Percentiles rank a stretch among this genome's conserved stretches.
phyloP scores from a whole-genome alignment of 2,329 filamentous ascomycete species.

The Apiospora sp. region DNA sequence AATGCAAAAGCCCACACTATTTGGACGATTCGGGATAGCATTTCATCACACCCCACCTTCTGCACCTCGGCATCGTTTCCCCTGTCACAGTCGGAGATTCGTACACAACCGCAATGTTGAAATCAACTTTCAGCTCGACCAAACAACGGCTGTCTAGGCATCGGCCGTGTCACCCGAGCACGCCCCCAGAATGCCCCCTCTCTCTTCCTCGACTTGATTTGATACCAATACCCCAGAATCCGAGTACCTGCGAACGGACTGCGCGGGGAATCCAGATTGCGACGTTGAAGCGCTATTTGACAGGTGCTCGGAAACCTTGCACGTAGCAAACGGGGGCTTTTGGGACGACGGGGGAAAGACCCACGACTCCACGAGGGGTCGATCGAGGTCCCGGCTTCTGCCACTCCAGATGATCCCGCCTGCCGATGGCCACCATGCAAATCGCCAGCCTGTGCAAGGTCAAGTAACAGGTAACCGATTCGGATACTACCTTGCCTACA shows the following conservation, averaged over 20 bases:
- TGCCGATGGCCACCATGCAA: neutral
- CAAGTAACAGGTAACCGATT: neutral
- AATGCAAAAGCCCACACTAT: constrained; percentile 25
- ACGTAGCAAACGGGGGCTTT: neutral
- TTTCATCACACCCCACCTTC: constrained; percentile 23
- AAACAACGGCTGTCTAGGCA: neutral
- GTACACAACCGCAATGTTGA: neutral
- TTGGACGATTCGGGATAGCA: constrained; percentile 17
- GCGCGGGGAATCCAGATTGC: neutral
- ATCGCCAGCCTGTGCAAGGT: neutral
- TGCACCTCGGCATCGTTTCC: constrained; percentile 23
- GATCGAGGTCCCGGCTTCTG: constrained; percentile 8
- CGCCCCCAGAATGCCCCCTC: neutral
- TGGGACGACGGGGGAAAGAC: neutral
- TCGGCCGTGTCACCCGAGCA: constrained; percentile 8
- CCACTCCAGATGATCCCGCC: neutral
- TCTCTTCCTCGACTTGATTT: neutral
- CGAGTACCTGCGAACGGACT: neutral
- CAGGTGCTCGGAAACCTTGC: neutral
- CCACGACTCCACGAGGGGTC: constrained; percentile 18
- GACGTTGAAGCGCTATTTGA: neutral
- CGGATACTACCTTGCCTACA: constrained; percentile 2
- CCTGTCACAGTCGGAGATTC: neutral
- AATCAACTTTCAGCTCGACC: neutral
- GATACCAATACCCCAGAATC: neutral